A percentile compares a stretch with the other conserved stretches of the same genome.
Evolutionary conservation across 1,284 basidiomycete species (phyloP).

Genomic region (Naganishia cerealis): DNA sequence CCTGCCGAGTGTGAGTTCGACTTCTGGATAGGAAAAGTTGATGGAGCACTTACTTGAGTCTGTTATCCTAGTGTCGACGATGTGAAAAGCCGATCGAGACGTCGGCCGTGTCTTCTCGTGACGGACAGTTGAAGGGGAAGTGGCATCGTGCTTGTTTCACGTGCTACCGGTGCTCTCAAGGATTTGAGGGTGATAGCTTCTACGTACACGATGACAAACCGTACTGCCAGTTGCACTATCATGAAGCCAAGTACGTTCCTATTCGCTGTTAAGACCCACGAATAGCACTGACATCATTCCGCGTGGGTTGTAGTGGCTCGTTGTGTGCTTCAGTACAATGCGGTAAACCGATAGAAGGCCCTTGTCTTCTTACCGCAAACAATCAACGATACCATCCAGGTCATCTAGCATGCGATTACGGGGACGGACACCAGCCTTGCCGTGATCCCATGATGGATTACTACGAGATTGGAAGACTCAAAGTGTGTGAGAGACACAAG

Average conservation of each 20-base stretch:
- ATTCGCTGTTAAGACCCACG: background rate
- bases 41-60: constrained; percentile 1
- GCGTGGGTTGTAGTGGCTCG: constrained; percentile 58
- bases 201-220: constrained; percentile 84
- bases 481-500: constrained; percentile 34
- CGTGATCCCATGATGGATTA: constrained; percentile 25
- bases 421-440: constrained; percentile 36
- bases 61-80: constrained; percentile 67
- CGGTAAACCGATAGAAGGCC: constrained; percentile 82
- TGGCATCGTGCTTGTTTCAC: constrained; percentile 86
- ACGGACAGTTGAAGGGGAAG: constrained; percentile 88
- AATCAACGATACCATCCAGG: constrained; percentile 80
- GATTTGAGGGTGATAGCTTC: constrained; percentile 82
- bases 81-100: constrained; percentile 81
- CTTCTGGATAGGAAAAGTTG: background rate
- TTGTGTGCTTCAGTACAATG: constrained; percentile 75
- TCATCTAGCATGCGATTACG: constrained; percentile 63
- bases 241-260: constrained; percentile 67
- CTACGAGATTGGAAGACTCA: constrained; percentile 29
- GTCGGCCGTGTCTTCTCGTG: constrained; percentile 81
- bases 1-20: constrained; percentile 69
- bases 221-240: constrained; percentile 83
- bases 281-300: background rate
- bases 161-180: constrained; percentile 76
- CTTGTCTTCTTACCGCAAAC: constrained; percentile 70